These are phyloP conservation scores for Boletus subcaerulescens DNA, from an alignment of 768 basidiomycete genomes.

Conservation along the genomic window DNA sequence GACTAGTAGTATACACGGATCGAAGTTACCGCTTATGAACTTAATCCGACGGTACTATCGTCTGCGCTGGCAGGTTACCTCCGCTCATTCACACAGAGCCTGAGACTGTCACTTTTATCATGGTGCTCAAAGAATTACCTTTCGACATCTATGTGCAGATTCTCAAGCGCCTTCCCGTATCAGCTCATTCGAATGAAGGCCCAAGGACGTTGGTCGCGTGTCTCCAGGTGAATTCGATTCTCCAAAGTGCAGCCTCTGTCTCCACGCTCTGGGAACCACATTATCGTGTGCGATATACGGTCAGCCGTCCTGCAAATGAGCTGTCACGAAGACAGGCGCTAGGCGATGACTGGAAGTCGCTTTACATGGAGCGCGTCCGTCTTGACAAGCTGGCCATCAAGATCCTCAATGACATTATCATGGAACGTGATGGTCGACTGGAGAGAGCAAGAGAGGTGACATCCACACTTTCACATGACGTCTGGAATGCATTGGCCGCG, in stretches of 20 bases:
- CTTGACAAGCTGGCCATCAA: slow-evolving; percentile 42
- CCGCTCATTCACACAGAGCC: neutral
- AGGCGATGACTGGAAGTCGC: slow-evolving; percentile 42
- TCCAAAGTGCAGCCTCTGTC: slow-evolving; percentile 44
- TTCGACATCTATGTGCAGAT: slow-evolving; percentile 38
- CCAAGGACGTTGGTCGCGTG: slow-evolving; percentile 40
- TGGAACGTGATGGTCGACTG: slow-evolving; percentile 36
- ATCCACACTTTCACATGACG: slow-evolving; percentile 46
- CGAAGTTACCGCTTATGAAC: too few species aligned
- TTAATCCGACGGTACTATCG: neutral
- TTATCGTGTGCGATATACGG: slow-evolving; percentile 48
- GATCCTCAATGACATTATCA: slow-evolving; percentile 41
- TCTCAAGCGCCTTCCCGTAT: slow-evolving; percentile 34
- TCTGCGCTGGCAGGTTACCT: neutral
- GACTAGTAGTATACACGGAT: too few species aligned
- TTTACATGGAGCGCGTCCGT: slow-evolving; percentile 44
- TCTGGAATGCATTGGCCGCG: slow-evolving; percentile 51
- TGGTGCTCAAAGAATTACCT: slow-evolving; percentile 27
- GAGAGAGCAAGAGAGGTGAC: slow-evolving; percentile 38
- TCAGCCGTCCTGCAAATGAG: slow-evolving; percentile 39
- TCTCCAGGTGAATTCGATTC: slow-evolving; percentile 34
- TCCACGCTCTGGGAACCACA: slow-evolving; percentile 50
- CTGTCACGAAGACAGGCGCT: slow-evolving; percentile 27
- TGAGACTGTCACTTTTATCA: neutral
- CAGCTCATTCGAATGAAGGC: slow-evolving; percentile 18